Evolutionary conservation across 2,329 filamentous ascomycete genomes (phyloP), one percentile per base, ranked within the genome.

Genomic region (Cytospora leucostoma): DNA sequence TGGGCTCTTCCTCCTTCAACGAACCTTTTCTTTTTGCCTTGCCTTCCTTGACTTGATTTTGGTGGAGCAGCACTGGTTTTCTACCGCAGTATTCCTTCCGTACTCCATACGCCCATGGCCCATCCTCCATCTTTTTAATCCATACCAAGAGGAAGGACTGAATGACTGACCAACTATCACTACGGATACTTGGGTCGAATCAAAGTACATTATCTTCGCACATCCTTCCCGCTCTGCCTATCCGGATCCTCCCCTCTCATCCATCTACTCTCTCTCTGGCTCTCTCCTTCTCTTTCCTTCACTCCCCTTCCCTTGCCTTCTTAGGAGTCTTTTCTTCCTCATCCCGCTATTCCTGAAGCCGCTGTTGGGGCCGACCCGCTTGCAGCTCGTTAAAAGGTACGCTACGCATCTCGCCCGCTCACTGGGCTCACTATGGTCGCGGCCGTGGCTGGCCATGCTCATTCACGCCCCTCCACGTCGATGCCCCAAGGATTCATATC

Each of bases 301-400:
- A 15, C 38, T 40, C 2, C 15, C 17, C 3, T 17, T 40, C 38
- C 40, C n/a, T 47, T 47, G 5, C 44, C 44, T 19, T 47, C 12
- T 5, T 11, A 47, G 21, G 44, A 47, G n/a, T 10, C 44, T 47
- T 47, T 47, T 19, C 2, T 47, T 19, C n/a, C 21, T 47, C 44
- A 21, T 47, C n/a, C 44, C 44, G 44, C n/a, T 21, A 19, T 47
- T 47, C 44, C 19, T 11, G 8, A 50, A 55, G 38, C 59, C 59
- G 40, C 51, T 34, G n/a, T 61, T 44, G 59, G 59, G 51, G 40
- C 59, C 59, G 59, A 61, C 58, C 58, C 58, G 58, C 50, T 50
- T 59, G 56, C 56, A 27, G 47, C 47, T 37, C 37, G 38, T 51
- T 49, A 54, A 40, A 61, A 61, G 59, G 59, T 61, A 61, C 33